phyloP scores from a whole-genome alignment of 371 early-diverging fungal species.

The Apophysomyces trapeziformis region DNA sequence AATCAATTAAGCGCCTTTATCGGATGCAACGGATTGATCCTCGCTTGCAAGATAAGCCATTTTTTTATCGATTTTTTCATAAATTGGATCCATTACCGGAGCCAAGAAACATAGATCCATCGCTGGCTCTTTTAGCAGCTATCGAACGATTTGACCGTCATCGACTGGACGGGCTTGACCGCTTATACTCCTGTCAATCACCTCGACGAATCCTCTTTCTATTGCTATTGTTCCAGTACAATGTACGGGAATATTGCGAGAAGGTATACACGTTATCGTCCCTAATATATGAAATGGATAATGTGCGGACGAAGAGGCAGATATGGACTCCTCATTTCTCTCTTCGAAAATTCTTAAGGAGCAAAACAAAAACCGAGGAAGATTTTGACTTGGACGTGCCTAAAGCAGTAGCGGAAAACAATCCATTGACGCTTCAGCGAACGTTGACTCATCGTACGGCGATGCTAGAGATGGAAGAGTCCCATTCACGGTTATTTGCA shows the following conservation, averaged over 20 bases:
- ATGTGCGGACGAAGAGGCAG: conserved; percentile 23
- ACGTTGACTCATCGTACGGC: conserved; percentile 26
- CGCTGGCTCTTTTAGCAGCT: conserved; percentile 31
- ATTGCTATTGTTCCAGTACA: conserved; percentile 46
- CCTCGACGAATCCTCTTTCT: conserved; percentile 48
- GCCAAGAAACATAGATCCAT: conserved; percentile 32
- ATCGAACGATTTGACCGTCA: conserved; percentile 38
- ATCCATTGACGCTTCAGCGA: conserved; percentile 19
- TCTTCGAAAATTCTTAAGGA: conserved; percentile 24
- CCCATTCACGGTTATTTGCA: not conserved
- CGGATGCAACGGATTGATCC: conserved; percentile 41
- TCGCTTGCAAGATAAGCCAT: conserved; percentile 37
- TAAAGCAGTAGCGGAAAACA: conserved; percentile 18
- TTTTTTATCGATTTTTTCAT: conserved; percentile 29
- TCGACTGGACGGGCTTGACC: conserved; percentile 36
- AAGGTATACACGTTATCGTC: conserved; percentile 45
- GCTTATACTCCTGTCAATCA: conserved; percentile 27
- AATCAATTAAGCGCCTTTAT: conserved; percentile 35
- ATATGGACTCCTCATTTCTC: conserved; percentile 41
- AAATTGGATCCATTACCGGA: conserved; percentile 13
- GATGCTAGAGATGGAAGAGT: conserved; percentile 8
- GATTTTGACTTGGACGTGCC: conserved; percentile 35
- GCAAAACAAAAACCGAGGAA: conserved; percentile 16
- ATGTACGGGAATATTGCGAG: conserved; percentile 47
- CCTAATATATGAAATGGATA: conserved; percentile 45